These are phyloP conservation scores for Wickerhamiella azyma DNA, from an alignment of 805 yeast species.

Conservation along the genomic window DNA sequence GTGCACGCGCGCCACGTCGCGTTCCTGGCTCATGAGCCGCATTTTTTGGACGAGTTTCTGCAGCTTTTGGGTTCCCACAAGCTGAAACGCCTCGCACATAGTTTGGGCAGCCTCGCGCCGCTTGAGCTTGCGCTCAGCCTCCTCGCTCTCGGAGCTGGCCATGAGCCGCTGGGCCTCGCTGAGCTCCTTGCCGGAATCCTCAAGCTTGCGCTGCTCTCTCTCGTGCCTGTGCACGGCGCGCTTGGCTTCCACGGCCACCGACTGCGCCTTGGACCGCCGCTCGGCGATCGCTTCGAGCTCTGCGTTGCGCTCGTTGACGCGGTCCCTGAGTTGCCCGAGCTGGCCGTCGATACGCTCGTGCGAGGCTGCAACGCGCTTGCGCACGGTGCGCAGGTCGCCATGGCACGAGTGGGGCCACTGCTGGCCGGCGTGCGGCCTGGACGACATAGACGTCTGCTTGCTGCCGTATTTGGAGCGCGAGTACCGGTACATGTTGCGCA, in stretches of 20 bases:
- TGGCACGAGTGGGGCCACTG: background rate
- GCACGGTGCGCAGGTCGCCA: background rate
- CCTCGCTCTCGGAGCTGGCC: background rate
- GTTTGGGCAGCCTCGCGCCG: background rate
- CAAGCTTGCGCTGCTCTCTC: background rate
- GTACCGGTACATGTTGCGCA: background rate
- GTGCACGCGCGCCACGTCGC: background rate
- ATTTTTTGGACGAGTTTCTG: background rate
- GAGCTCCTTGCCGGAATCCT: background rate
- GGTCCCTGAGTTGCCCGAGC: background rate
- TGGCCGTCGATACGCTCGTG: background rate
- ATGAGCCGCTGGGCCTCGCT: background rate
- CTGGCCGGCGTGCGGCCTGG: background rate
- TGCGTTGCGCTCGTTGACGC: background rate
- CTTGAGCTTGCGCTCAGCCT: background rate
- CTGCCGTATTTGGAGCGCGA: background rate
- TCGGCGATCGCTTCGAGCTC: background rate
- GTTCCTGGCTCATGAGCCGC: background rate
- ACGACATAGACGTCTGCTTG: background rate
- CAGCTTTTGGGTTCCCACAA: background rate
- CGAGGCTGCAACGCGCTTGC: background rate
- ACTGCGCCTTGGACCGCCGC: too few relatives aligned
- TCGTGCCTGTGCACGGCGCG: background rate
- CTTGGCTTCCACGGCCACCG: background rate
- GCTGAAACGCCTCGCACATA: background rate